These are phyloP conservation scores for Candida railenensis DNA, from an alignment of 805 yeast genomes.

Conservation along the genomic window DNA sequence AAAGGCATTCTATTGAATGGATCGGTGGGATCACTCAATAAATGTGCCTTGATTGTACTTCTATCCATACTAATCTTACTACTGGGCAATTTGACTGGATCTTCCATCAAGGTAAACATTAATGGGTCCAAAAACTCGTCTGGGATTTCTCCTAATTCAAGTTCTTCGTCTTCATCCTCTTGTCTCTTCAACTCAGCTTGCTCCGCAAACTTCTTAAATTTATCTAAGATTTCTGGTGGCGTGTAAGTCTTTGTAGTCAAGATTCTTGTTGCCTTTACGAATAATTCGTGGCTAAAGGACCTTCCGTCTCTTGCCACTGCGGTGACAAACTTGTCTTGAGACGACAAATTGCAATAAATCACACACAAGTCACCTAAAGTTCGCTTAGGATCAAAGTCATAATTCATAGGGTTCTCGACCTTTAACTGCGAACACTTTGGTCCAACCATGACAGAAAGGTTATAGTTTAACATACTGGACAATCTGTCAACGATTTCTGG, in stretches of 20 bases:
- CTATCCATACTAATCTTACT: slow-evolving; percentile 85
- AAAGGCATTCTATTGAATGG: slow-evolving; percentile 95
- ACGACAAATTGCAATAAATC: slow-evolving; percentile 71
- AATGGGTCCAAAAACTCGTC: slow-evolving; percentile 96
- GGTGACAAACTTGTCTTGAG: slow-evolving; percentile 60
- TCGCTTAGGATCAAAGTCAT: slow-evolving; percentile 77
- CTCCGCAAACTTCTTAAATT: slow-evolving; percentile 55
- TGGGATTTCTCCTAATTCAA: slow-evolving; percentile 89
- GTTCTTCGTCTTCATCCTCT: slow-evolving; percentile 76
- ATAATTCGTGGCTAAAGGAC: slow-evolving; percentile 69
- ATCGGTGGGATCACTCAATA: slow-evolving; percentile 92
- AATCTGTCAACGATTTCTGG: slow-evolving; percentile 90
- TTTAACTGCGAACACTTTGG: slow-evolving; percentile 88
- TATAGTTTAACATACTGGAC: slow-evolving; percentile 95
- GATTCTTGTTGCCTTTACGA: slow-evolving; percentile 69
- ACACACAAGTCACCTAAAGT: slow-evolving; percentile 68
- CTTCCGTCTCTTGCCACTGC: slow-evolving; percentile 93
- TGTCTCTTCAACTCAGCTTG: slow-evolving; percentile 61
- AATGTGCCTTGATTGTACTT: slow-evolving; percentile 88
- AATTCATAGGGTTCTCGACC: slow-evolving; percentile 79
- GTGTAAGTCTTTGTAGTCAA: slow-evolving; percentile 53
- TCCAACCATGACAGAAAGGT: slow-evolving; percentile 89
- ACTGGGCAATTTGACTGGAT: slow-evolving; percentile 92
- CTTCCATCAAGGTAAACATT: slow-evolving; percentile 93
- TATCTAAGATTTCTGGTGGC: slow-evolving; percentile 48